phyloP scores from a whole-genome alignment of 805 yeast genomes.

The Candida silvicultrix region DNA sequence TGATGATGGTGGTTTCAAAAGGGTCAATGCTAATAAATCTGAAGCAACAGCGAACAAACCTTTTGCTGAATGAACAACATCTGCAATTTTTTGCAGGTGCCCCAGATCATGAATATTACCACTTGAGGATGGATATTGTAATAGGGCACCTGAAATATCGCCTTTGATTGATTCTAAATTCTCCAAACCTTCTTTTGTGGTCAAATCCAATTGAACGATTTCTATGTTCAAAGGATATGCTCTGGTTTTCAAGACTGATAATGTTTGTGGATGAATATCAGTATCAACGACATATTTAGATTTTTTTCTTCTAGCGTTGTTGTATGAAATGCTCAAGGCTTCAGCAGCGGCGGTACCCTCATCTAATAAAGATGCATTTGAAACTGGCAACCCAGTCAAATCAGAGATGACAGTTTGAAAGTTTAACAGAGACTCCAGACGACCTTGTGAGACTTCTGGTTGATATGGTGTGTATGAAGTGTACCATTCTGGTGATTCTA shows the following conservation, averaged over 20 bases:
- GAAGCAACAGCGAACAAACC: slow-evolving; percentile 84
- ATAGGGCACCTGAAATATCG: slow-evolving; percentile 70
- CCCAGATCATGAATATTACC: slow-evolving; percentile 54
- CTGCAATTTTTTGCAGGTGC: slow-evolving; percentile 50
- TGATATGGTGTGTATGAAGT: slow-evolving; percentile 98
- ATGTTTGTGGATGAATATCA: slow-evolving; percentile 79
- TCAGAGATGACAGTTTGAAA: slow-evolving; percentile 90
- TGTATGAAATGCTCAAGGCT: slow-evolving; percentile 83
- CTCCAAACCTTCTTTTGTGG: slow-evolving; percentile 33
- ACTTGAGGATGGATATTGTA: slow-evolving; percentile 87
- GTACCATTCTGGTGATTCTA: slow-evolving; percentile 97
- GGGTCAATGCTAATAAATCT: slow-evolving; percentile 82
- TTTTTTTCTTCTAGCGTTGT: slow-evolving; percentile 61
- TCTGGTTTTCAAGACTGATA: slow-evolving; percentile 72
- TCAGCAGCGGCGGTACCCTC: slow-evolving; percentile 98
- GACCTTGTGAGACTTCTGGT: slow-evolving; percentile 96
- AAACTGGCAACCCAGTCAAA: slow-evolving; percentile 88
- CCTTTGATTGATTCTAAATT: slow-evolving; percentile 27
- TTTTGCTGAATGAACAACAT: slow-evolving; percentile 60
- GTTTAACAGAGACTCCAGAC: slow-evolving; percentile 83
- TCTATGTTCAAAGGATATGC: slow-evolving; percentile 70
- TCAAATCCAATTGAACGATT: slow-evolving; percentile 50
- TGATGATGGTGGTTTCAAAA: slow-evolving; percentile 75
- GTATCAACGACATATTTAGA: slow-evolving; percentile 64
- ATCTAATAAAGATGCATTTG: slow-evolving; percentile 91